These are phyloP conservation scores for Cicer judaicum DNA, from an alignment of 306 rosid genomes.

Conservation along the genomic window DNA sequence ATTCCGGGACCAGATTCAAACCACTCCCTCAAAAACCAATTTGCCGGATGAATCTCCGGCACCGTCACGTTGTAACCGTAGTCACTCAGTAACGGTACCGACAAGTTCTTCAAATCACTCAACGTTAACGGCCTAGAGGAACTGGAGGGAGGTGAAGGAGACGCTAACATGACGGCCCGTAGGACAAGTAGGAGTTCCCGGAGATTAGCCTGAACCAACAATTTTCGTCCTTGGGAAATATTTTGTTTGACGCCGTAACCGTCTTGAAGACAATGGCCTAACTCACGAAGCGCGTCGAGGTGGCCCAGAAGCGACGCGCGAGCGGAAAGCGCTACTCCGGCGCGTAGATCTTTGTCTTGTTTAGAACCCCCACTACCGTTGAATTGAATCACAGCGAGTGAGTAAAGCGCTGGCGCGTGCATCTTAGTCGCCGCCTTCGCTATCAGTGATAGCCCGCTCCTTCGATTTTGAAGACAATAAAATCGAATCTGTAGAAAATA, in stretches of 20 bases:
- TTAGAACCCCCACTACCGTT: slow-evolving; percentile 90
- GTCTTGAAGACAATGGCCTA: slow-evolving; percentile 91
- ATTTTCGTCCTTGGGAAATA: slow-evolving; percentile 63
- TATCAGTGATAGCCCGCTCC: slow-evolving; percentile 68
- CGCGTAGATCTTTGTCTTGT: slow-evolving; percentile 64
- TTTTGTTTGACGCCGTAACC: slow-evolving; percentile 77
- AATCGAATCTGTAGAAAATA: slow-evolving; percentile 69
- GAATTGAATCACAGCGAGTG: slow-evolving; percentile 86
- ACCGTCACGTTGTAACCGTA: slow-evolving; percentile 58
- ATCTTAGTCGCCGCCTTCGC: slow-evolving; percentile 77
- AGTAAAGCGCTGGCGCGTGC: slow-evolving; percentile 80
- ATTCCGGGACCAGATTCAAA: slow-evolving; percentile 52
- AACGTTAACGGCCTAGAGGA: slow-evolving; percentile 35
- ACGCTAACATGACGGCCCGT: slow-evolving; percentile 38
- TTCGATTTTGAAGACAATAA: slow-evolving; percentile 76
- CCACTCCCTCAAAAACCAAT: slow-evolving; percentile 77
- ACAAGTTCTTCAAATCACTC: slow-evolving; percentile 30
- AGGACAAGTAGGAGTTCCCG: slow-evolving; percentile 60
- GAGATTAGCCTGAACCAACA: slow-evolving; percentile 80
- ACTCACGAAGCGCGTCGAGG: slow-evolving; percentile 83
- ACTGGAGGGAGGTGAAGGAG: slow-evolving; percentile 20
- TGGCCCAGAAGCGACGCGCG: slow-evolving; percentile 80
- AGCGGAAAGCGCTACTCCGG: slow-evolving; percentile 77
- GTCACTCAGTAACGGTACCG: slow-evolving; percentile 61
- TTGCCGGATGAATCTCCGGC: slow-evolving; percentile 67